Percentiles rank a stretch among this genome's conserved stretches.
These are phyloP conservation scores for Saccharum hybrid DNA, from an alignment of 202 grass and related monocot genomes.

Conservation along the genomic window DNA sequence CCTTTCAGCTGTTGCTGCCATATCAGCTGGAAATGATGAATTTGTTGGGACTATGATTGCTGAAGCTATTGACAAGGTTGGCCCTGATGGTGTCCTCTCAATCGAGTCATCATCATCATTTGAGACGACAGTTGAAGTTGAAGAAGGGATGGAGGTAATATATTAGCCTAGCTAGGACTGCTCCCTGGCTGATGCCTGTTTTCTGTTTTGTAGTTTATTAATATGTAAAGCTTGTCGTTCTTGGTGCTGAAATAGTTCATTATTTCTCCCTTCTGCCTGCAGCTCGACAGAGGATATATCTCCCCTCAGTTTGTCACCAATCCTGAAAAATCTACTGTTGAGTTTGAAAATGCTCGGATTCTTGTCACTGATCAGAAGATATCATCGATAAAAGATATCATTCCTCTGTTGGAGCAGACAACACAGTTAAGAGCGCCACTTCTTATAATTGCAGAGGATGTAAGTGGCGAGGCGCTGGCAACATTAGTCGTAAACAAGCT, in stretches of 20 bases:
- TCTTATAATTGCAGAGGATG: constrained; percentile 92
- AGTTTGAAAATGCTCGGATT: constrained; percentile 93
- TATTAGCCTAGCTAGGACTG: neutral
- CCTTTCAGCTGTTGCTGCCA: constrained; percentile 72
- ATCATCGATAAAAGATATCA: constrained; percentile 86
- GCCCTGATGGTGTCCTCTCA: constrained; percentile 94
- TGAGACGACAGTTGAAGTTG: constrained; percentile 92
- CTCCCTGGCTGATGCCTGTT: neutral
- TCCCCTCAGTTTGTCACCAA: constrained; percentile 95
- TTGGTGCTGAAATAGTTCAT: constrained; percentile 9
- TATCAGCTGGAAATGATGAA: constrained; percentile 96
- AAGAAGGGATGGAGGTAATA: constrained; percentile 98
- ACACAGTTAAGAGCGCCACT: constrained; percentile 88
- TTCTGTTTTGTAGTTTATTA: constrained; percentile 21
- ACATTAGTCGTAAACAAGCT: constrained; percentile 94
- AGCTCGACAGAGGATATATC: constrained; percentile 93
- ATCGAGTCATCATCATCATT: constrained; percentile 95
- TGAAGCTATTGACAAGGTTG: constrained; percentile 93
- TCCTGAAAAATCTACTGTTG: constrained; percentile 83
- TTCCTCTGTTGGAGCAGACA: constrained; percentile 90
- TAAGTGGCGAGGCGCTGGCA: constrained; percentile 88
- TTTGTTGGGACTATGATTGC: constrained; percentile 81
- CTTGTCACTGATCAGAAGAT: constrained; percentile 98
- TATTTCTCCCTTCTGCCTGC: constrained; percentile 11
- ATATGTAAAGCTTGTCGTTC: neutral